Percentiles rank a stretch among this genome's conserved stretches.
Conservation (phyloP, 441 rosid genomes). For the Bruguiera hainesii region DNA sequence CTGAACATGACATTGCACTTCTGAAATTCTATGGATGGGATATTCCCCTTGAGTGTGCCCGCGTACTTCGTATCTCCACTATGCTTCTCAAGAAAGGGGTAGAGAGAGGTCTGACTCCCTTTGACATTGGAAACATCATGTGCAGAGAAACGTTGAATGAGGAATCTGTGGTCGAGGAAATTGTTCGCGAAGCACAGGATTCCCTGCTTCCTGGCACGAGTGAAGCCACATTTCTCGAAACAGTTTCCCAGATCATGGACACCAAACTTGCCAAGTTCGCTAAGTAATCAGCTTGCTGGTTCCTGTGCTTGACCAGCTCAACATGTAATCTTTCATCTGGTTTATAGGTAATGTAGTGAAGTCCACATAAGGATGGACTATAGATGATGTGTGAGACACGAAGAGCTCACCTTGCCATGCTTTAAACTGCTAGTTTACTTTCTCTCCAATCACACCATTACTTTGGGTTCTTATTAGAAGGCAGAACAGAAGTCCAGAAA, state of each 20-base stretch:
- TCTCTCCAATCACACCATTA: no score
- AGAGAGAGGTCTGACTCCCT: slow-evolving; percentile 70
- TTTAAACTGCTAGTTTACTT: no score
- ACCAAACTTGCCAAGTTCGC: slow-evolving; percentile 47
- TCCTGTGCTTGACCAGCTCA: slow-evolving; percentile 43
- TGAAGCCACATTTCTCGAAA: slow-evolving; percentile 66
- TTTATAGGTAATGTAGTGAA: neutral
- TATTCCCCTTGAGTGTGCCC: slow-evolving; percentile 53
- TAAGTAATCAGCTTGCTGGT: slow-evolving; percentile 44
- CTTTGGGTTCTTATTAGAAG: no score
- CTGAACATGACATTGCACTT: slow-evolving; percentile 74
- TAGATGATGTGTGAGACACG: no score
- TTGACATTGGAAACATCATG: slow-evolving; percentile 79
- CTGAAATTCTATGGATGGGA: slow-evolving; percentile 69
- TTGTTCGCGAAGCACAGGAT: slow-evolving; percentile 57
- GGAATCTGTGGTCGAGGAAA: slow-evolving; percentile 73
- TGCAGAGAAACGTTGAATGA: slow-evolving; percentile 70
- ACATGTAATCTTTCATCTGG: slow-evolving; percentile 21
- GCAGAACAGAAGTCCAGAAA: no score
- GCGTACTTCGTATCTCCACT: slow-evolving; percentile 69
- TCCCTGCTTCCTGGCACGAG: slow-evolving; percentile 58
- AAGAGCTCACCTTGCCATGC: no score
- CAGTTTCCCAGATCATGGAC: slow-evolving; percentile 62
- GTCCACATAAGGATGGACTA: no score
- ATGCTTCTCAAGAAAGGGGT: slow-evolving; percentile 89